Evolutionary conservation across 306 rosid species (phyloP), one percentile per base, ranked within the genome.

Genomic region (Citrullus colocynthis): DNA sequence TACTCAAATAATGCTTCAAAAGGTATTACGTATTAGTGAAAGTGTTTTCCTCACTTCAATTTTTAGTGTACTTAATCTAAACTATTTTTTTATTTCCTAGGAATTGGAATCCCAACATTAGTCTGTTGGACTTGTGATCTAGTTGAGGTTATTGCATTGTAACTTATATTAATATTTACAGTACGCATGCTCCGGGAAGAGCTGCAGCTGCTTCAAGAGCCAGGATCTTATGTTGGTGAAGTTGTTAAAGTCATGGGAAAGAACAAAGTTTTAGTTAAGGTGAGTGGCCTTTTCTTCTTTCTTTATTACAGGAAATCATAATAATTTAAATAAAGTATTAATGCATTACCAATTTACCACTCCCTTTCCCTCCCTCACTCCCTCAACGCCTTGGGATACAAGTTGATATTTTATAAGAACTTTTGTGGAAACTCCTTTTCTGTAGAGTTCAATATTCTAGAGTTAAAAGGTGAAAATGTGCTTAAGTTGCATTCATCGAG

Each of bases 101-200:
- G 4, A 70, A 48, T 44, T 44, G 13, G 49, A 36, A 6, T 45
- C 5, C 6, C 42, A 72, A 49, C 55, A 8, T 24, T 24, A 24
- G 17, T 48, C 57, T 48, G 59, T 72, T 52, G 7, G 28, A 74
- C 18, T 17, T 52, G 9, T 18, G 20, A 73, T 51, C 5, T 73
- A 7, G 13, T 79, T 41, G 1, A 80, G 65, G 66, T 58, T 11
- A 18, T 51, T 80, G 16, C 15, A n/a, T 80, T 71, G 48, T 78
- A 18, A 36, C 59, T n/a, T 48, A 15, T 7, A 48, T 82, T 54
- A 42, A 74, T 79, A 80, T 78, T 57, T 78, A 74, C 90, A 96
- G 99, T 96, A 93, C 91, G 99, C 86, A 92, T 92, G 99, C 99
- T 96, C 7, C 89, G 97, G 32, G 99, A 96, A 87, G 99, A 96